Percentiles rank a stretch among this genome's conserved stretches.
Conservation (phyloP, 2,329 filamentous ascomycete genomes). For the Talaromyces piceae region DNA sequence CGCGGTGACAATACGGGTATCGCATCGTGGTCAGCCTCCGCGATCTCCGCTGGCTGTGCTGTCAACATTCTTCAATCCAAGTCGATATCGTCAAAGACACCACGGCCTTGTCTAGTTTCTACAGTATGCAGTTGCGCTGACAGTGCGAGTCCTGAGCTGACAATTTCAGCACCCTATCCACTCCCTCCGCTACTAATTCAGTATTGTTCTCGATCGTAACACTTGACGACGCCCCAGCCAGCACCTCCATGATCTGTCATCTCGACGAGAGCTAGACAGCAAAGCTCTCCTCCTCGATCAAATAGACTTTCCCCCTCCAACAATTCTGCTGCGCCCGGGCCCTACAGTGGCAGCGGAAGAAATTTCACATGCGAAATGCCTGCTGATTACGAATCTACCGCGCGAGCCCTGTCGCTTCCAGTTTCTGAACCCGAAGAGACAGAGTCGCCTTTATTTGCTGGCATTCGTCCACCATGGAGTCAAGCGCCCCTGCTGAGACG, state of each 20-base stretch:
- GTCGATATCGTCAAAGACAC: no score
- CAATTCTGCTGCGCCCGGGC: background rate
- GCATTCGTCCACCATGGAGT: constrained; percentile 46
- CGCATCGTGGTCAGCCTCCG: background rate
- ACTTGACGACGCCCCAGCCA: no score
- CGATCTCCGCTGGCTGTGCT: background rate
- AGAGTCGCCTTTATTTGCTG: constrained; percentile 39
- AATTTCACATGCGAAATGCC: no score
- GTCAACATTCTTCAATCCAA: no score
- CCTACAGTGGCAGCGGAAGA: background rate
- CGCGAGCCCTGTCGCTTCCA: constrained; percentile 47
- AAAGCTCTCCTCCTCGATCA: constrained; percentile 4
- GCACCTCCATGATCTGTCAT: constrained; percentile 8
- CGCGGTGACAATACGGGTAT: constrained; percentile 7
- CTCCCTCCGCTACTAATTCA: background rate
- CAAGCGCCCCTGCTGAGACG: constrained; percentile 37
- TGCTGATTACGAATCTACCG: constrained; percentile 45
- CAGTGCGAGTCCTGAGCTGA: background rate
- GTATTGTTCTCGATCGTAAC: background rate
- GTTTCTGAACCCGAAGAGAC: constrained; percentile 35
- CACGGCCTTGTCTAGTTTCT: background rate
- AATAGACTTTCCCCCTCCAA: background rate
- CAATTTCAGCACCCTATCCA: background rate
- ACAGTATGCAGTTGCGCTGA: background rate
- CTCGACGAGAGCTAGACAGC: constrained; percentile 8